Percentiles rank a stretch among this genome's conserved stretches.
These are phyloP conservation scores for Xerocomellus dryophilus DNA, from an alignment of 768 basidiomycete species.

Conservation along the genomic window DNA sequence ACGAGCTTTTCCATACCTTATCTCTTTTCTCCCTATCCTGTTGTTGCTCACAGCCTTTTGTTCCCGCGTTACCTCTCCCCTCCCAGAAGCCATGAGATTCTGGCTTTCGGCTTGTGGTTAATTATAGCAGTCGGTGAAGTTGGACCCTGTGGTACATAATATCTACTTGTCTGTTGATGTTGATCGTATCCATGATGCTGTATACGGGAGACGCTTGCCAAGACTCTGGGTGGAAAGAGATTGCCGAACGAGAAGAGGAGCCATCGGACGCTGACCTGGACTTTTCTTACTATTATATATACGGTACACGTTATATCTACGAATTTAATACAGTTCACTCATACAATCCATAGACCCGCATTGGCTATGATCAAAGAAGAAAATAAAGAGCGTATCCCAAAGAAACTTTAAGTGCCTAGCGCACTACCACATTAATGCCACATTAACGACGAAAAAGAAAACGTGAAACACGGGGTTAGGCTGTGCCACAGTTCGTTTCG, in stretches of 20 bases:
- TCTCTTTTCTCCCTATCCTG: background rate
- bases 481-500: slow-evolving; percentile 5
- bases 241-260: background rate
- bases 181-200: background rate
- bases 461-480: background rate
- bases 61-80: slow-evolving; percentile 6
- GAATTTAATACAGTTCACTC: background rate
- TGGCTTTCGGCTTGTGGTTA: background rate
- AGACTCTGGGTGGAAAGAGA: background rate
- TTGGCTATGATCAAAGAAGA: background rate
- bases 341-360: background rate
- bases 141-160: slow-evolving; percentile 7
- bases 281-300: slow-evolving; percentile 1
- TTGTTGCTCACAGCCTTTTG: background rate
- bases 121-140: slow-evolving; percentile 4
- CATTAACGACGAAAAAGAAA: background rate
- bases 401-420: background rate
- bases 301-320: slow-evolving; percentile 3
- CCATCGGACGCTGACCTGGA: background rate
- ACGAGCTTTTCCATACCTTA: slow-evolving; percentile 1
- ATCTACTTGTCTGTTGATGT: background rate
- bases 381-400: background rate
- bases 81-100: background rate
- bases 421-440: background rate
- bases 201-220: background rate